Evolutionary conservation across 2,329 filamentous ascomycete species (phyloP), one percentile per base, ranked within the genome.

Genomic region (Ophiostoma himal-ulmi): DNA sequence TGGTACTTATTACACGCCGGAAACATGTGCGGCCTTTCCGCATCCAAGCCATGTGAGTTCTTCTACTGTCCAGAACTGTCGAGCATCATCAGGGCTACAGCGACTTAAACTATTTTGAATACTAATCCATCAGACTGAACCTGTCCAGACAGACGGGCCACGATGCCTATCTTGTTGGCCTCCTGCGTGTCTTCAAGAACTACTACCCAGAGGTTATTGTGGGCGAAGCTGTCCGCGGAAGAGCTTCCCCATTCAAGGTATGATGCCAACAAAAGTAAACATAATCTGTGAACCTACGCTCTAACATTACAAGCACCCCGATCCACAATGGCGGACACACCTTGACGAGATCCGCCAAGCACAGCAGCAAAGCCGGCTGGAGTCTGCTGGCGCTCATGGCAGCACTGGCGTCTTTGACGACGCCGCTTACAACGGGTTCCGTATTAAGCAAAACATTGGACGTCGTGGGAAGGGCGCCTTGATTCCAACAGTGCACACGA

Each of bases 161-260:
- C 75, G 93, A 96, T 70, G 90, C 89, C 67, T 85, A 88, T 68
- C 81, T 96, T 48, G 84, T 91, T 52, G 91, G 91, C 3, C 82
- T 96, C 22, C 81, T 96, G 68, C 86, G 90, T 70, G 88, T 94
- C n/a, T 96, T 90, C 81, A 95, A 95, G 77, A 92, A 94, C 77
- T 96, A 94, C 78, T 96, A 94, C 76, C 92, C 93, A 0, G 92
- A 96, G 77, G 92, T 96, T 70, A 92, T 96, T 71, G 85, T 94
- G 17, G 91, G 90, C 30, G 89, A 90, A 73, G 82, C 86, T 4
- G 85, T 87, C 39, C 82, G 83, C 69, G 87, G 87, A 52, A 84
- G 85, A 71, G 87, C 87, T 0, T 85, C 86, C 4, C 83, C 86
- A 0, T 90, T 90, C 78, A 88, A 86, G 78, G 85, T 86, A 77